A percentile compares a stretch with the other conserved stretches of the same genome.
Evolutionary conservation across 148 eudicot genomes (phyloP).

Genomic region (Talinum fruticosum): DNA sequence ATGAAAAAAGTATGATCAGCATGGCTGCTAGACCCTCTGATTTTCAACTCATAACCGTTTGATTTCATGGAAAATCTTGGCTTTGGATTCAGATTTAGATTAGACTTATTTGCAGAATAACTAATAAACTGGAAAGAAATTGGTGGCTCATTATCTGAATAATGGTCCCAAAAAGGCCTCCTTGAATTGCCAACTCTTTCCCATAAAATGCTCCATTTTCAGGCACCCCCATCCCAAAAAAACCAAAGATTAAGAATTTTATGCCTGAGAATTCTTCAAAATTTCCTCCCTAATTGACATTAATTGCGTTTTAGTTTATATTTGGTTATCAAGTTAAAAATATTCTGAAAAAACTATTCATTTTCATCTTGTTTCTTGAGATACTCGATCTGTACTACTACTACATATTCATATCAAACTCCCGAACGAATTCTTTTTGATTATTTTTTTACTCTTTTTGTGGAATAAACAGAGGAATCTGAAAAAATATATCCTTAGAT

Average conservation of each 20-base stretch:
- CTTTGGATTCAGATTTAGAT: background rate
- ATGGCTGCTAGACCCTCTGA: background rate
- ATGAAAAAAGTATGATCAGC: constrained; percentile 13
- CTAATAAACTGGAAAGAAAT: background rate
- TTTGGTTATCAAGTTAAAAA: too few species aligned
- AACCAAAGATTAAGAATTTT: too few species aligned
- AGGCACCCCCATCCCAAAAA: too few species aligned
- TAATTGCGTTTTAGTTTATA: too few species aligned
- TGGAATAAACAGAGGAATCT: constrained; percentile 9
- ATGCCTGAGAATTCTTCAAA: too few species aligned
- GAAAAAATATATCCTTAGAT: too few species aligned
- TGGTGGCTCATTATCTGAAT: background rate
- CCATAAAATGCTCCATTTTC: too few species aligned
- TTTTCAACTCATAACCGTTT: background rate
- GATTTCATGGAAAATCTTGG: constrained; percentile 1
- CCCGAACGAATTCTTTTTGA: too few species aligned
- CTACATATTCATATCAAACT: background rate
- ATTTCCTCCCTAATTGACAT: too few species aligned
- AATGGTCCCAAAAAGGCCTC: background rate
- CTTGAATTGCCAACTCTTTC: constrained; percentile 5
- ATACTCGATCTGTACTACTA: too few species aligned
- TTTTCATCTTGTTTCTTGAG: too few species aligned
- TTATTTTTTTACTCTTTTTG: background rate
- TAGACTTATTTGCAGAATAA: background rate
- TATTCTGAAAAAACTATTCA: too few species aligned